Conservation (phyloP, 129 eudicot species). For the Deinandra increscens region DNA sequence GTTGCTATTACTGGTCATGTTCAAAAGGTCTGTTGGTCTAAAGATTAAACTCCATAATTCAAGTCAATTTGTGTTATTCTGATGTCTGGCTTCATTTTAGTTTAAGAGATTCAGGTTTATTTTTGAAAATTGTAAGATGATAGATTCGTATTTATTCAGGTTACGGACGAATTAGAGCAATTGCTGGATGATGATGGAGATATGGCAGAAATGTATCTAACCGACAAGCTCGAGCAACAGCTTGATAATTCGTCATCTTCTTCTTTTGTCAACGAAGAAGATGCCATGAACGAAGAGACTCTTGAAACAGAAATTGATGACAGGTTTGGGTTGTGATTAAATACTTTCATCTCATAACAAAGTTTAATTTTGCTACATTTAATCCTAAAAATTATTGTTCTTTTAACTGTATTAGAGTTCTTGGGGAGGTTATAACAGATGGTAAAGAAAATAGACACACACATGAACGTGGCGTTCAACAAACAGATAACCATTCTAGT, state of each 20-base stretch:
- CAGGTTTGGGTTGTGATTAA: conserved; percentile 13
- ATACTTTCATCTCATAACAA: not conserved
- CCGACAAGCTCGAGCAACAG: conserved; percentile 47
- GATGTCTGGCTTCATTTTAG: not conserved
- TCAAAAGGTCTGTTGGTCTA: conserved; percentile 46
- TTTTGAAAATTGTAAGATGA: not conserved
- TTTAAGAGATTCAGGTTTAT: not conserved
- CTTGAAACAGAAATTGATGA: conserved; percentile 35
- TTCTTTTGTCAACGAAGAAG: conserved; percentile 35
- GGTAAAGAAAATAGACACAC: conserved; percentile 8
- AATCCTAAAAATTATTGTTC: not conserved
- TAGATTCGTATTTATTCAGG: conserved; percentile 26
- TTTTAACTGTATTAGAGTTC: conserved; percentile 6
- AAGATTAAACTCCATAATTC: not conserved
- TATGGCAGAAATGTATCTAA: conserved; percentile 69
- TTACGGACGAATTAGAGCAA: conserved; percentile 65
- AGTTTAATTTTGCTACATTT: not conserved
- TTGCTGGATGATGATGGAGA: conserved; percentile 63
- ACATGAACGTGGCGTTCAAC: too few species aligned
- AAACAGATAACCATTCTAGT: too few species aligned
- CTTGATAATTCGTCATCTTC: conserved; percentile 33
- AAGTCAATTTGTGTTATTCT: not conserved
- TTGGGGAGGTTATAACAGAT: conserved; percentile 8
- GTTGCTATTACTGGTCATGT: conserved; percentile 70
- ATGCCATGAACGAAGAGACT: conserved; percentile 33